Conservation (phyloP, 2,329 filamentous ascomycete species). For the Ascochyta fabae region DNA sequence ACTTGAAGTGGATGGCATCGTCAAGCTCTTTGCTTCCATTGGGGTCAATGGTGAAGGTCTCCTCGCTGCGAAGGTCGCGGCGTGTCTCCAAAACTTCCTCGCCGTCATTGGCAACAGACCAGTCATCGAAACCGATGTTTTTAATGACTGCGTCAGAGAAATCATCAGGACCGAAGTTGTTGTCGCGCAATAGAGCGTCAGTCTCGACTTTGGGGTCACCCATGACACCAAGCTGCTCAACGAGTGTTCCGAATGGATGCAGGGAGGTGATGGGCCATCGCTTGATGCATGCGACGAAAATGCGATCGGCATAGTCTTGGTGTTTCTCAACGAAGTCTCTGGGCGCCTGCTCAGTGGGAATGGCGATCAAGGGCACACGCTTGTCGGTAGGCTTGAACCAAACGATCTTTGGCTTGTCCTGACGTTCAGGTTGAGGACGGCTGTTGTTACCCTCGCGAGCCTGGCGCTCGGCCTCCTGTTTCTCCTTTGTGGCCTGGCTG, state of each 20-base stretch:
- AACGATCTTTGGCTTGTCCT: constrained; percentile 99
- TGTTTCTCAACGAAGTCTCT: constrained; percentile 98
- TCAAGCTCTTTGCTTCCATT: constrained; percentile 88
- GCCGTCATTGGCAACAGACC: constrained; percentile 84
- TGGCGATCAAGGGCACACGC: constrained; percentile 95
- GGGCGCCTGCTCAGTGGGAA: constrained; percentile 96
- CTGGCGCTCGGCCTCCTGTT: constrained; percentile 95
- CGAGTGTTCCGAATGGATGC: constrained; percentile 95
- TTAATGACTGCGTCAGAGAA: constrained; percentile 96
- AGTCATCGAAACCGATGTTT: constrained; percentile 90
- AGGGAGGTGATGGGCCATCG: constrained; percentile 99
- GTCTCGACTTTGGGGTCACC: constrained; percentile 97
- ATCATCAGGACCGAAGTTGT: constrained; percentile 97
- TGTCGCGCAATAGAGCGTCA: constrained; percentile 93
- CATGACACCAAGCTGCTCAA: constrained; percentile 97
- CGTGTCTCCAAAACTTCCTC: constrained; percentile 75
- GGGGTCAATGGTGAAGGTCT: constrained; percentile 89
- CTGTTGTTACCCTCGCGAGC: constrained; percentile 82
- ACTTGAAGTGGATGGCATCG: constrained; percentile 91
- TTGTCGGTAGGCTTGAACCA: constrained; percentile 99
- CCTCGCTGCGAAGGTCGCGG: constrained; percentile 88
- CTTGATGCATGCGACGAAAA: constrained; percentile 99
- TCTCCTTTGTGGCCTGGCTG: constrained; percentile 98
- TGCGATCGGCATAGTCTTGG: constrained; percentile 95
- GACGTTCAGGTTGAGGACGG: constrained; percentile 78